Evolutionary conservation across 225 moss, liverwort and hornwort species (phyloP).

Genomic region (Ulota crispa): DNA sequence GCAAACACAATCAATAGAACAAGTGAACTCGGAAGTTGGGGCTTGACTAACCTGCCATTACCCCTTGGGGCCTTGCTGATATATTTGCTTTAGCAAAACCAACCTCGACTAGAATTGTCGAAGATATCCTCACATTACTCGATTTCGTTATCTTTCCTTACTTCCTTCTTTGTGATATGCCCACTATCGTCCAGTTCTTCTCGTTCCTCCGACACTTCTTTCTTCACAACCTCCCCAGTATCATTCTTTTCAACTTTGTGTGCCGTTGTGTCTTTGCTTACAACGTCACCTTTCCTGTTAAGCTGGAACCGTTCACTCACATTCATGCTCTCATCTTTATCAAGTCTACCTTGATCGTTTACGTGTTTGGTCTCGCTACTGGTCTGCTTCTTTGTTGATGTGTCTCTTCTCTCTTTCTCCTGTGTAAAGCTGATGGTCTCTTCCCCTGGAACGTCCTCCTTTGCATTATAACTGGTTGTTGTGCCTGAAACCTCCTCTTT

Average conservation of each 20-base stretch:
- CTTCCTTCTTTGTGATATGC: conserved; percentile 30
- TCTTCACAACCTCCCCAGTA: conserved; percentile 29
- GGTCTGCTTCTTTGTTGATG: conserved; percentile 24
- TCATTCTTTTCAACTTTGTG: conserved; percentile 32
- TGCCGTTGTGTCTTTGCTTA: conserved; percentile 35
- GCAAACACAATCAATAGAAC: no score
- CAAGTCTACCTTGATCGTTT: conserved; percentile 23
- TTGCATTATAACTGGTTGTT: conserved; percentile 28
- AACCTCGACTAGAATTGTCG: no score
- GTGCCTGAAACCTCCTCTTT: conserved; percentile 46
- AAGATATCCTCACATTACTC: no score
- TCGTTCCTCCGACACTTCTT: conserved; percentile 32
- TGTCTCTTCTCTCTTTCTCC: conserved; percentile 29
- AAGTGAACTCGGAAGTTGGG: no score
- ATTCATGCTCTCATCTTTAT: conserved; percentile 34
- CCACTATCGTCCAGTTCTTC: conserved; percentile 39
- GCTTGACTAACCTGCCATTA: no score
- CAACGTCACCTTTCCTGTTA: conserved; percentile 25
- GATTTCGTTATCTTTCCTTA: conserved; percentile 5
- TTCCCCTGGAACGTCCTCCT: conserved; percentile 19
- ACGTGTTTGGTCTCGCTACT: conserved; percentile 21
- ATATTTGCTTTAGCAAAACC: no score
- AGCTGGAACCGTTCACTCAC: conserved; percentile 31
- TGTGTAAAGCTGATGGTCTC: conserved; percentile 40
- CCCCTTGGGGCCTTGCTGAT: no score